phyloP scores from a whole-genome alignment of 352 stramenopile species.

The Phytopythium vexans region DNA sequence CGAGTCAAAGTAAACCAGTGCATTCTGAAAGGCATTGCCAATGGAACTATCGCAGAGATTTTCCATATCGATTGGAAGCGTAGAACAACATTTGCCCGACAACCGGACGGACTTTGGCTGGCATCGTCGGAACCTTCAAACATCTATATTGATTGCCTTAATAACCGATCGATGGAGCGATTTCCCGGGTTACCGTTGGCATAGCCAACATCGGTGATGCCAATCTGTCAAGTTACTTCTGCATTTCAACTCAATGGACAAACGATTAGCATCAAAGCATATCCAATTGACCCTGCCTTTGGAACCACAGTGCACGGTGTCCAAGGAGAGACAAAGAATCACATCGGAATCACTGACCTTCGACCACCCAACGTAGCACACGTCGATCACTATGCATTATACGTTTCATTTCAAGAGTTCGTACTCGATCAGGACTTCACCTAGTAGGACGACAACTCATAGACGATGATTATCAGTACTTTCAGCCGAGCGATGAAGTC shows the following conservation, averaged over 20 bases:
- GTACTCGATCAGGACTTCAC: constrained; percentile 2
- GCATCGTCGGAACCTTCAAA: constrained; percentile 1
- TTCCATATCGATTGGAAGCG: constrained; percentile 12
- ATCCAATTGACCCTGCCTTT: constrained; percentile 17
- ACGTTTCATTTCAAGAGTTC: constrained; percentile 14
- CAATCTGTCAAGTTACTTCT: not conserved
- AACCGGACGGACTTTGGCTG: constrained; percentile 6
- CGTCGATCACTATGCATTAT: constrained; percentile 11
- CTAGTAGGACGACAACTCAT: constrained; percentile 9
- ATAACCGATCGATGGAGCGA: not conserved
- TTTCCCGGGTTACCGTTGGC: constrained; percentile 1
- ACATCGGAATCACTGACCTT: constrained; percentile 12
- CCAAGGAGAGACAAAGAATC: constrained; percentile 11
- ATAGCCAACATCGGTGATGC: constrained; percentile 20
- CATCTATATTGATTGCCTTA: constrained; percentile 8
- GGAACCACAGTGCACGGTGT: constrained; percentile 18
- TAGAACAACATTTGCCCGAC: not conserved
- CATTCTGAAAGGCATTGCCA: constrained; percentile 9
- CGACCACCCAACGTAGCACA: constrained; percentile 9
- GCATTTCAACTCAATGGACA: not conserved
- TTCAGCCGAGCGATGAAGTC: too few relatives aligned
- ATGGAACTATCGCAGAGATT: constrained; percentile 5
- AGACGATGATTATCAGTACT: too few relatives aligned
- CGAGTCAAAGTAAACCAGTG: constrained; percentile 15
- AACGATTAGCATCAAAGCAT: constrained; percentile 15